A percentile compares a stretch with the other conserved stretches of the same genome.
Conservation (phyloP, 169 alveolate species). For the Babesia ovis region DNA sequence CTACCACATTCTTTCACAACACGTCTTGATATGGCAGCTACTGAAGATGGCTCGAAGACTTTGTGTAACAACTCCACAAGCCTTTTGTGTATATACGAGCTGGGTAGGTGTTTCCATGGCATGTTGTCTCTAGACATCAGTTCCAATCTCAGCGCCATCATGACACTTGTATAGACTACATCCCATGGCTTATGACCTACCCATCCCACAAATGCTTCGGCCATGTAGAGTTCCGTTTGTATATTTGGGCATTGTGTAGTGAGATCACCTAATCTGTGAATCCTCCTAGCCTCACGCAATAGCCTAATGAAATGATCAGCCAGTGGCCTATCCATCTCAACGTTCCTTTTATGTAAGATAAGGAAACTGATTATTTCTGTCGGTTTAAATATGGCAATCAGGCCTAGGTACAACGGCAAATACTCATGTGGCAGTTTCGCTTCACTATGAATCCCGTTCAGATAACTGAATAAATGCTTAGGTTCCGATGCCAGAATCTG, state of each 20-base stretch:
- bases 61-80: not conserved
- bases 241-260: not conserved
- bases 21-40: not conserved
- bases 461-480: not conserved
- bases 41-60: not conserved
- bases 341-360: not conserved
- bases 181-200: constrained; percentile 6
- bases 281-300: not conserved
- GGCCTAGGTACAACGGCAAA: not conserved
- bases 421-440: constrained; percentile 12
- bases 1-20: not conserved
- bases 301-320: not conserved
- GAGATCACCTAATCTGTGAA: not conserved
- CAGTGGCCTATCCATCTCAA: not conserved
- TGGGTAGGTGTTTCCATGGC: not conserved
- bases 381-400: not conserved
- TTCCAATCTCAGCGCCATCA: constrained; percentile 22
- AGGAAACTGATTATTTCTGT: not conserved
- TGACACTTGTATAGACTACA: not conserved
- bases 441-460: not conserved
- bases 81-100: not conserved
- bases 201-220: constrained; percentile 18
- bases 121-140: not conserved
- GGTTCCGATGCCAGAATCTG: constrained; percentile 1
- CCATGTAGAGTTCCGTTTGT: not conserved